Evolutionary conservation across 1,284 basidiomycete genomes (phyloP), one percentile per base, ranked within the genome.

Genomic region (Leccinum laetum): DNA sequence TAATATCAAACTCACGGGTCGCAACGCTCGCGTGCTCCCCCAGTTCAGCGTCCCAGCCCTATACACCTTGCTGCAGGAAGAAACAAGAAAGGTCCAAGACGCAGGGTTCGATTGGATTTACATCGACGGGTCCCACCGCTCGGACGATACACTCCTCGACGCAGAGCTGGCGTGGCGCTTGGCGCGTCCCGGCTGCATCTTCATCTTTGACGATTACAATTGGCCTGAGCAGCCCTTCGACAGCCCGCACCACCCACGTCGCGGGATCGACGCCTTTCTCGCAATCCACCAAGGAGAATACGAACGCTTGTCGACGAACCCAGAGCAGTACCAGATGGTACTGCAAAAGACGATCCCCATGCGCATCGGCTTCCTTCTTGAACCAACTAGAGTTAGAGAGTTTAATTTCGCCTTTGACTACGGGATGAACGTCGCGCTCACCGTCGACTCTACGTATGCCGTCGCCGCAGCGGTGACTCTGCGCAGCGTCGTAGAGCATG

Each of bases 41-140:
- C 75, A 84, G 64, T 88, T 87, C 76, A 88, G 86, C 68, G 71
- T 84, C 58, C 84, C 85, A 0, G 84, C 79, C 1, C 73, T 88
- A 32, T 83, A 81, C 77, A 76, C 67, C 18, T 68, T 88, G 44
- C 72, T 87, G 37, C 68, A 74, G 56, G 84, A 88, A 69, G 84
- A 84, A 71, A 80, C 79, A 65, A 57, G 62, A 5, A 67, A 70
- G 16, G 61, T 35, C 1, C 49, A 65, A 1, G 65, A 73, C 2
- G 76, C 81, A 10, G 86, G 86, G 1, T 88, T 83, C 68, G 84
- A 87, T 68, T 88, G 84, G 82, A 73, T 87, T 9, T 88, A 88
- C 69, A 70, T 88, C 63, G 85, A 87, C 65, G 86, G 86, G 3
- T 86, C 84, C 6, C 86, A 87, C 70, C 81, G 84, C 64, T 83